Conservation (phyloP, 1,284 basidiomycete species). For the Ganoderma sinense region DNA sequence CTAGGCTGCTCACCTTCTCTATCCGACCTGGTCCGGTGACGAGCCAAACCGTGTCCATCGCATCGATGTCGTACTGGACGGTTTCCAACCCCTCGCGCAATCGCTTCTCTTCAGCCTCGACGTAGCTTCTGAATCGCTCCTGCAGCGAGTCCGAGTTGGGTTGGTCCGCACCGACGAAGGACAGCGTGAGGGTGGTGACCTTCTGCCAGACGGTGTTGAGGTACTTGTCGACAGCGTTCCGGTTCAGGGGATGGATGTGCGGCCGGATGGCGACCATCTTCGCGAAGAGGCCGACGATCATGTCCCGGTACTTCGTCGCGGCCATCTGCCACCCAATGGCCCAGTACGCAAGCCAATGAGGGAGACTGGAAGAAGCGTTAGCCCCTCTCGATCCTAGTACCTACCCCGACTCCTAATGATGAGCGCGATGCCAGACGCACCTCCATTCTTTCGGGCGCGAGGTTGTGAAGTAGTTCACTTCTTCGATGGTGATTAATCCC, state of each 20-base stretch:
- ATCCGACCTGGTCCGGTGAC: constrained; percentile 29
- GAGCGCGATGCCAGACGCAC: constrained; percentile 7
- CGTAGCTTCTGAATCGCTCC: constrained; percentile 26
- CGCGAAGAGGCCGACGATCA: constrained; percentile 29
- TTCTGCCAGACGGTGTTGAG: constrained; percentile 21
- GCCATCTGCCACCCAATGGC: constrained; percentile 31
- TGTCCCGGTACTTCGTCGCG: constrained; percentile 28
- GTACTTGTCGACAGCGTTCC: constrained; percentile 24
- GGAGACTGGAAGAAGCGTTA: constrained; percentile 9
- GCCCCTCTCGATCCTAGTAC: not conserved
- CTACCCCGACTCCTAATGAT: too few species aligned
- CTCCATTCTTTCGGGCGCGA: constrained; percentile 31
- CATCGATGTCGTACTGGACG: constrained; percentile 31
- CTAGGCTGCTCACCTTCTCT: constrained; percentile 24
- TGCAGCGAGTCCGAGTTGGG: constrained; percentile 16
- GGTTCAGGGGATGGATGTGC: constrained; percentile 30
- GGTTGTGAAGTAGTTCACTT: constrained; percentile 51
- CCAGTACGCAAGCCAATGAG: constrained; percentile 31
- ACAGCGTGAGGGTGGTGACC: constrained; percentile 18
- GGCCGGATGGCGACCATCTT: constrained; percentile 34
- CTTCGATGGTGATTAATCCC: constrained; percentile 52
- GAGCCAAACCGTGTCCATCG: constrained; percentile 29
- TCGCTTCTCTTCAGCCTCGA: constrained; percentile 28
- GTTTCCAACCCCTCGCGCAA: constrained; percentile 24
- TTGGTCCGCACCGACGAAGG: constrained; percentile 15